Base-by-base conservation (phyloP, 805 yeast species). In the Lipomyces yamanashiensis region DNA sequence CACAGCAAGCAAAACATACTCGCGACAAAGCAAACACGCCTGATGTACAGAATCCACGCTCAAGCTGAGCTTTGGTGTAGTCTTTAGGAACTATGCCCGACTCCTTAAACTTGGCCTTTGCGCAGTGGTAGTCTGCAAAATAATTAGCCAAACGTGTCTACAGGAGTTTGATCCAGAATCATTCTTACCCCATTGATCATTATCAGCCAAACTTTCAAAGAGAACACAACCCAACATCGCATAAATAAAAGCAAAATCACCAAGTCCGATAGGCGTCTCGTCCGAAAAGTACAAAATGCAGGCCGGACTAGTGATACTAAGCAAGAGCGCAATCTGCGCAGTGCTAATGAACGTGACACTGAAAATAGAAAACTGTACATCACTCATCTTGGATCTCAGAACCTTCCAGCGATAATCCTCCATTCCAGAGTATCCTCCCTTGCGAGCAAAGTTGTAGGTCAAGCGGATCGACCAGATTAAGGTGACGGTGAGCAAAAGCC, bases 331-430 rank as follows among this genome's bases (percentile, higher is more conserved):
- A n/a, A 64, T 37, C 41, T 66, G 69, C 7, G 44, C 36, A 7
- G 53, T 43, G 19, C 62, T 52, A 12, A 66, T 66, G 34, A 66
- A 66, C 19, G 41, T 39, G 8, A 57, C 13, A 21, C 57, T 54
- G 61, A 66, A 63, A n/a, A 59, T 19, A 13, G 53, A 41, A 33
- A 55, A 63, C 39, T 40, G 60, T 4, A 54, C 8, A 13, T 47
- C n/a, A 12, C 58, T 36, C 62, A 66, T 48, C 37, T 50, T 43
- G 7, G 50, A n/a, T 10, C 67, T 64, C 37, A 65, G 36, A 12
- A 59, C 37, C 55, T 40, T 36, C 67, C 67, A 65, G 41, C 68
- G 59, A 55, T 65, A 65, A 49, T 65, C 68, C 41, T 65, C 68
- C 9, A 19, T 41, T 8, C 67, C 67, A 8, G 62, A 56, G 45